phyloP scores from a whole-genome alignment of 2,329 filamentous ascomycete genomes.

The Ophiostoma angusticollis region DNA sequence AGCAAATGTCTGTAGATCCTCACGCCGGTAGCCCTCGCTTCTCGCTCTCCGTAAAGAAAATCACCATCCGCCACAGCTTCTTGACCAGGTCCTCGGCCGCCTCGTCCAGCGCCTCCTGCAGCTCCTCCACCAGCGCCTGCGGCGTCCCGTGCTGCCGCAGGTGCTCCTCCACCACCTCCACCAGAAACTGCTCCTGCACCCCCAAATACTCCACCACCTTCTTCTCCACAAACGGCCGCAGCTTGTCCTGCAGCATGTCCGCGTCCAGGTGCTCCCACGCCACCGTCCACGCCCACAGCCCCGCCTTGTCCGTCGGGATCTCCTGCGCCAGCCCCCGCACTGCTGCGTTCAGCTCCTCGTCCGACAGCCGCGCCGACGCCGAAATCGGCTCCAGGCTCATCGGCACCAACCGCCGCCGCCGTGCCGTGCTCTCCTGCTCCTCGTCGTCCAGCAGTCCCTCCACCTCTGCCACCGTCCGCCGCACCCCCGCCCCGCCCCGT shows the following conservation, averaged over 20 bases:
- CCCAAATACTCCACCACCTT: constrained; percentile 96
- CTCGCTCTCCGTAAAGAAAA: constrained; percentile 93
- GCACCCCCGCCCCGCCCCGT: constrained; percentile 40
- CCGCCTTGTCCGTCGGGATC: constrained; percentile 76
- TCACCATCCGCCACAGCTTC: constrained; percentile 97
- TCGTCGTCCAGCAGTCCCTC: constrained; percentile 92
- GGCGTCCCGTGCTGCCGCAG: constrained; percentile 62
- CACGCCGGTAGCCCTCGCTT: constrained; percentile 69
- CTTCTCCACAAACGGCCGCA: constrained; percentile 92
- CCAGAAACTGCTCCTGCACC: constrained; percentile 88
- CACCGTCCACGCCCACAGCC: constrained; percentile 83
- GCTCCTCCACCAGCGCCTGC: constrained; percentile 68
- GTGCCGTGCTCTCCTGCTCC: constrained; percentile 57
- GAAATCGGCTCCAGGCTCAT: constrained; percentile 66
- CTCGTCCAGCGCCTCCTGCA: constrained; percentile 84
- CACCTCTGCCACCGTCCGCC: constrained; percentile 82
- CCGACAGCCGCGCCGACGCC: constrained; percentile 56
- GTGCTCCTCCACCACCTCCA: constrained; percentile 85
- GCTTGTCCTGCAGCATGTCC: constrained; percentile 65
- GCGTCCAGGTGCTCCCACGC: constrained; percentile 89
- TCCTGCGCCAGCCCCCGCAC: constrained; percentile 73
- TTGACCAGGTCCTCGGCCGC: constrained; percentile 88
- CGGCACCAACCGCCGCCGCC: constrained; percentile 65
- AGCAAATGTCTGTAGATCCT: no score
- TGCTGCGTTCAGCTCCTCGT: constrained; percentile 77